Percentiles rank a stretch among this genome's conserved stretches.
Evolutionary conservation across 345 rosid species (phyloP).

Genomic region (Garcia nutans): DNA sequence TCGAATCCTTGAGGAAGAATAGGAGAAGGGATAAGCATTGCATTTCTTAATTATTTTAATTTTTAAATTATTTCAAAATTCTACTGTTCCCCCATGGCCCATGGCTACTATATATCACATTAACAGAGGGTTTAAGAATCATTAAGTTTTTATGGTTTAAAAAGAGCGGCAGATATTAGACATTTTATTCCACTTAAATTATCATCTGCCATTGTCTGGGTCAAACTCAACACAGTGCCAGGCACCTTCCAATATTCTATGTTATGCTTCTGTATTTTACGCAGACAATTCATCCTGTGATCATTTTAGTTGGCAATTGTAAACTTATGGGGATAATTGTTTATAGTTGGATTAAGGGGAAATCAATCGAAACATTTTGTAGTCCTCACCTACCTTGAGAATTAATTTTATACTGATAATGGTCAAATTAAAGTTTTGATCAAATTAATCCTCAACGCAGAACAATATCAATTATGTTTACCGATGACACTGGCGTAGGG

Average conservation of each 20-base stretch:
- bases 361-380: too few relatives aligned
- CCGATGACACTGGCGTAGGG: too few relatives aligned
- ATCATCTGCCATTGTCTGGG: background rate
- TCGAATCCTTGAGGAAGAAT: slow-evolving; percentile 11
- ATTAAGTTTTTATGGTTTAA: background rate
- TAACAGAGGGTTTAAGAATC: slow-evolving; percentile 2
- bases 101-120: background rate
- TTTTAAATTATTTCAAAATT: background rate
- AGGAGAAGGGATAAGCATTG: slow-evolving; percentile 1
- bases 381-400: too few relatives aligned
- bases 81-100: background rate
- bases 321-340: background rate
- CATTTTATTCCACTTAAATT: slow-evolving; percentile 4
- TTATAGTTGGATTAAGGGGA: background rate
- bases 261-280: background rate
- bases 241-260: background rate
- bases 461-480: too few relatives aligned
- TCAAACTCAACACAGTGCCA: background rate
- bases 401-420: too few relatives aligned
- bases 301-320: background rate
- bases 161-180: background rate
- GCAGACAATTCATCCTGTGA: background rate
- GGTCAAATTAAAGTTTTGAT: too few relatives aligned
- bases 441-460: too few relatives aligned
- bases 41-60: background rate